Evolutionary conservation across 106 monocot genomes (phyloP).

Genomic region (Amphibolis antarctica): DNA sequence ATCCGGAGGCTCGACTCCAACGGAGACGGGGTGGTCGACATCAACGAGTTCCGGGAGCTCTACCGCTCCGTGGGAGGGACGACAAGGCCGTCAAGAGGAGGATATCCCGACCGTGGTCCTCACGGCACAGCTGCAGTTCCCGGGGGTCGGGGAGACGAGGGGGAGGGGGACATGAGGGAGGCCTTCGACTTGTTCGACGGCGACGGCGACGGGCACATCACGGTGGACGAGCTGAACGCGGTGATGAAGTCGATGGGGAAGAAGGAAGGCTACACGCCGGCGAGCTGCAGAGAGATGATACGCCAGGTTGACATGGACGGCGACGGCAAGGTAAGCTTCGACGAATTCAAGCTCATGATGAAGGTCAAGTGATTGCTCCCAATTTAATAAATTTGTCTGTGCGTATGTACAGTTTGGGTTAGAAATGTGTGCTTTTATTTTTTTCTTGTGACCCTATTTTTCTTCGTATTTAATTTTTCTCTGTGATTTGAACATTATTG

Average conservation of each 20-base stretch:
- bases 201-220: slow-evolving; percentile 6
- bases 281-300: slow-evolving; percentile 41
- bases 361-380: too few relatives aligned
- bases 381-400: too few relatives aligned
- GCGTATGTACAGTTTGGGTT: too few relatives aligned
- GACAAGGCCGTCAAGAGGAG: neutral
- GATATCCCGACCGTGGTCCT: neutral
- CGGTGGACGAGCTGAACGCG: slow-evolving; percentile 2
- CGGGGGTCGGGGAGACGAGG: neutral
- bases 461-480: too few relatives aligned
- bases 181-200: slow-evolving; percentile 7
- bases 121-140: too few relatives aligned
- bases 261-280: slow-evolving; percentile 32
- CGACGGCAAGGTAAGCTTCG: slow-evolving; percentile 45
- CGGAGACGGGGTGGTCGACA: slow-evolving; percentile 7
- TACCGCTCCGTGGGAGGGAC: neutral
- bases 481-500: too few relatives aligned
- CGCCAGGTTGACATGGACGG: slow-evolving; percentile 43
- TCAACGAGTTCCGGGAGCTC: slow-evolving; percentile 8
- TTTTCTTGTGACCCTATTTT: too few relatives aligned
- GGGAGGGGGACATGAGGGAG: slow-evolving; percentile 3
- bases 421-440: too few relatives aligned
- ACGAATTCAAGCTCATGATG: slow-evolving; percentile 66
- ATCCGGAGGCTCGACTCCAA: slow-evolving; percentile 8
- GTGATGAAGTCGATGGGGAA: slow-evolving; percentile 5